Conservation (phyloP, 2,329 filamentous ascomycete genomes). For the Fusarium decemcellulare region DNA sequence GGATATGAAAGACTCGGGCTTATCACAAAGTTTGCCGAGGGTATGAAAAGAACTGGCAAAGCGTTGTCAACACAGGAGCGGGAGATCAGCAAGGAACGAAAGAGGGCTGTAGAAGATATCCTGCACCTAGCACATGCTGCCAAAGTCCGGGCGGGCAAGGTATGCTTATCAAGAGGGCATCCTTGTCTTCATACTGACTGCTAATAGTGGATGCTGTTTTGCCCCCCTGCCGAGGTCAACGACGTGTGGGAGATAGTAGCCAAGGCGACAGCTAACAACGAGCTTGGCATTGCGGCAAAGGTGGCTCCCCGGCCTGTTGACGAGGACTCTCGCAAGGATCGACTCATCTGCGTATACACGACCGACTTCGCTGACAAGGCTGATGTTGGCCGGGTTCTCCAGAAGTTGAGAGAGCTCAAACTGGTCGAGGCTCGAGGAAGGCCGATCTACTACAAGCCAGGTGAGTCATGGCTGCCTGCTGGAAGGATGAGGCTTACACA, state of each 20-base stretch:
- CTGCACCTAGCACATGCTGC: constrained; percentile 71
- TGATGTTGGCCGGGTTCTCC: constrained; percentile 79
- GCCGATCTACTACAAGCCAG: constrained; percentile 84
- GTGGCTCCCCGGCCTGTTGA: constrained; percentile 70
- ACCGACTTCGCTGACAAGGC: constrained; percentile 77
- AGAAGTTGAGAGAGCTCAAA: constrained; percentile 72
- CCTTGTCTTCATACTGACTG: constrained; percentile 47
- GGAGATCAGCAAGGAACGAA: constrained; percentile 65
- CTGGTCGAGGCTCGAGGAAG: constrained; percentile 64
- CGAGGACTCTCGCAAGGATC: constrained; percentile 56
- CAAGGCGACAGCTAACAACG: constrained; percentile 75
- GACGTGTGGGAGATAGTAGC: constrained; percentile 77
- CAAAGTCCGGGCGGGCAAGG: constrained; percentile 77
- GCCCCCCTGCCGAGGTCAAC: constrained; percentile 66
- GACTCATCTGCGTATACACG: constrained; percentile 85
- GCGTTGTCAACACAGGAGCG: constrained; percentile 55
- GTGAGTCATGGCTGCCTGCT: constrained; percentile 57
- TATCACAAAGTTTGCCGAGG: constrained; percentile 63
- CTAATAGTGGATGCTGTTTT: constrained; percentile 82
- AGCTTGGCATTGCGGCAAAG: constrained; percentile 81
- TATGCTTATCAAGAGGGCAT: constrained; percentile 45
- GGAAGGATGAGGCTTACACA: constrained; percentile 28
- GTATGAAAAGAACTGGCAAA: constrained; percentile 57
- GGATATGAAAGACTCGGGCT: constrained; percentile 66
- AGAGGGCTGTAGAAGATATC: constrained; percentile 67